These are phyloP conservation scores for Talaromyces albobiverticillius DNA, from an alignment of 2,329 filamentous ascomycete species.

Conservation along the genomic window DNA sequence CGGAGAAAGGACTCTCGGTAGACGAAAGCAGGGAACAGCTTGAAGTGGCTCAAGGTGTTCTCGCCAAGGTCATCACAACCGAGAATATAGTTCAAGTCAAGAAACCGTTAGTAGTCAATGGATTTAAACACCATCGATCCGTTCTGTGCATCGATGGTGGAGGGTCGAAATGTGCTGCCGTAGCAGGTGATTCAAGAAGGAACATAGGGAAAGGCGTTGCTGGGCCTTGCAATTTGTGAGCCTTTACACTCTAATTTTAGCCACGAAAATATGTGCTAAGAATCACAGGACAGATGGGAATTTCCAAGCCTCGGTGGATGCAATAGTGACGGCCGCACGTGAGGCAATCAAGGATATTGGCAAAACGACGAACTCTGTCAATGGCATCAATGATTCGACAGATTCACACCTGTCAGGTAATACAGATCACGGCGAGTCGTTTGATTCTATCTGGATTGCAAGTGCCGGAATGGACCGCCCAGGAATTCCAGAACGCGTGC, in stretches of 20 bases:
- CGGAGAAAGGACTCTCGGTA: constrained; percentile 23
- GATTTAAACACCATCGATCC: not conserved
- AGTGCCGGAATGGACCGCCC: constrained; percentile 41
- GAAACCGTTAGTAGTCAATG: constrained; percentile 1
- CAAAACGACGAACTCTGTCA: not conserved
- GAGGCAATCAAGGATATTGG: constrained; percentile 16
- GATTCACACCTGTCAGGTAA: not conserved
- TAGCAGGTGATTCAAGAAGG: constrained; percentile 26
- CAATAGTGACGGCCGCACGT: constrained; percentile 21
- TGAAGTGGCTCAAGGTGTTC: constrained; percentile 23
- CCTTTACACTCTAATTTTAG: too few relatives aligned
- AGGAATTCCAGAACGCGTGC: constrained; percentile 25
- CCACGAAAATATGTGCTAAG: not conserved
- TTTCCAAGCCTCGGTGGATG: constrained; percentile 25
- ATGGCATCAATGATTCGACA: not conserved
- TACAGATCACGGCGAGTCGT: constrained; percentile 8
- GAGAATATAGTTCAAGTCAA: constrained; percentile 14
- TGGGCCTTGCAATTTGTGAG: constrained; percentile 41
- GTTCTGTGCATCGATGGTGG: constrained; percentile 44
- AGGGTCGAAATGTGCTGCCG: constrained; percentile 43
- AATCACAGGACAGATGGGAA: constrained; percentile 20
- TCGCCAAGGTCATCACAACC: constrained; percentile 19
- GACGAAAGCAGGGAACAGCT: constrained; percentile 23
- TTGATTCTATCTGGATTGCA: constrained; percentile 38
- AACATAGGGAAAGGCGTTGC: constrained; percentile 27